Conservation (phyloP, 495 filamentous ascomycete genomes). For the Barbatosphaeria neglecta region DNA sequence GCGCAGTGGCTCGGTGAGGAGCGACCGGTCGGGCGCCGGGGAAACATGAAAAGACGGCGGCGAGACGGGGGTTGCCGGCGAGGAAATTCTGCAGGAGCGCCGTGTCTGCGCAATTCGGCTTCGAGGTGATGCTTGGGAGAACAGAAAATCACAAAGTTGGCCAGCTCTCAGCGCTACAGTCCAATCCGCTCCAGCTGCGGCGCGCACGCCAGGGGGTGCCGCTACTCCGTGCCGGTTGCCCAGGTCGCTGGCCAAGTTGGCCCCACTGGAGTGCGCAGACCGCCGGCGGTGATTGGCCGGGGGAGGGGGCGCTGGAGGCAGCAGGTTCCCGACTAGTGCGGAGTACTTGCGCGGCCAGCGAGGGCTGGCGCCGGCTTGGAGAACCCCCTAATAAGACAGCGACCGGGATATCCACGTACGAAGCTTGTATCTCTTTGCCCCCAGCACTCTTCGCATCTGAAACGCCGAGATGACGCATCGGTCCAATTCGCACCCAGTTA, state of each 20-base stretch:
- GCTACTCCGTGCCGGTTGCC: too few species aligned
- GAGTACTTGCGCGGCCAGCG: neutral
- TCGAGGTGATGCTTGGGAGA: neutral
- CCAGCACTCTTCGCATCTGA: too few species aligned
- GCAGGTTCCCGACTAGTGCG: neutral
- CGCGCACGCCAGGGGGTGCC: neutral
- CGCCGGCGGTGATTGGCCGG: neutral
- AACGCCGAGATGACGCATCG: too few species aligned
- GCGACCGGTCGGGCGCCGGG: neutral
- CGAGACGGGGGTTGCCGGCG: neutral
- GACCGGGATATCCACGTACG: neutral
- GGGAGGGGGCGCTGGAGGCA: neutral
- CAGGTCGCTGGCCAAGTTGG: too few species aligned
- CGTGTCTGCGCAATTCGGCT: neutral
- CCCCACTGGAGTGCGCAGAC: neutral
- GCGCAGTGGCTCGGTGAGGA: neutral
- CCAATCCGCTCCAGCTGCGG: neutral
- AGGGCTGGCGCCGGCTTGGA: too few species aligned
- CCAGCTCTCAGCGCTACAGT: neutral
- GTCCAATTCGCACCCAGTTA: too few species aligned
- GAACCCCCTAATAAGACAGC: too few species aligned
- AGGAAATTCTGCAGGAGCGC: too few species aligned
- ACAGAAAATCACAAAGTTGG: neutral
- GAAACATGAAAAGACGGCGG: neutral
- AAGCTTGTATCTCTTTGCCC: neutral